phyloP scores from a whole-genome alignment of 306 rosid species.

The Crataegus laevigata region DNA sequence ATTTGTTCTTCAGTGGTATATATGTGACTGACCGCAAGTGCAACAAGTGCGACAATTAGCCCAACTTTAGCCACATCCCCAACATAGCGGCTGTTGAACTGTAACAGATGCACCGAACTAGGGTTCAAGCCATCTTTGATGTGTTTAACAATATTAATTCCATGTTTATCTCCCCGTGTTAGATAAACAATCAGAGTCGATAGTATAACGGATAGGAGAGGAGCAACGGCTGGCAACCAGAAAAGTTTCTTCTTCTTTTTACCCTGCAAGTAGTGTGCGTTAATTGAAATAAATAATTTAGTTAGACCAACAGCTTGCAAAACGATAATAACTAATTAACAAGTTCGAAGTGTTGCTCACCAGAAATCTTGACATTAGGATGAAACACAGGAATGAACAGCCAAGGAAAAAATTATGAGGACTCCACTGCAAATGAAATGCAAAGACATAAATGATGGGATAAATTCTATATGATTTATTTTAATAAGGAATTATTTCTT shows the following conservation, averaged over 20 bases:
- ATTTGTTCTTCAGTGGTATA: neutral
- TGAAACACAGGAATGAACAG: slow-evolving; percentile 56
- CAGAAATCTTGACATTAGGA: slow-evolving; percentile 50
- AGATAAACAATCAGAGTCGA: slow-evolving; percentile 62
- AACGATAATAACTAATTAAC: neutral
- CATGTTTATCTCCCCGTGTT: slow-evolving; percentile 53
- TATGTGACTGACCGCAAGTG: slow-evolving; percentile 54
- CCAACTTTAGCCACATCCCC: slow-evolving; percentile 52
- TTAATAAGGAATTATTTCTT: neutral
- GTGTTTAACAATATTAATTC: slow-evolving; percentile 71
- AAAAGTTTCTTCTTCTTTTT: slow-evolving; percentile 55
- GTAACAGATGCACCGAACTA: slow-evolving; percentile 50
- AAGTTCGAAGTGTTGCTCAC: slow-evolving; percentile 28
- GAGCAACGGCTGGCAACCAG: slow-evolving; percentile 78
- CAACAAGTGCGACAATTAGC: slow-evolving; percentile 57
- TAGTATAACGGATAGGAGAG: slow-evolving; percentile 53
- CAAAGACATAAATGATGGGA: neutral
- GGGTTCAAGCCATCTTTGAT: slow-evolving; percentile 76
- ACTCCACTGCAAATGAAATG: slow-evolving; percentile 47
- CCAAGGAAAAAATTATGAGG: slow-evolving; percentile 63
- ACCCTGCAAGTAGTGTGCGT: slow-evolving; percentile 28
- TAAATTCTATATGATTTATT: neutral
- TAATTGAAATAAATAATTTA: neutral
- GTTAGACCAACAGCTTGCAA: too few species aligned
- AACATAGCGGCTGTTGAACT: slow-evolving; percentile 33